Evolutionary conservation across 73 alveolate genomes (phyloP), one percentile per base, ranked within the genome.

Genomic region (Paramecium pentaurelia): DNA sequence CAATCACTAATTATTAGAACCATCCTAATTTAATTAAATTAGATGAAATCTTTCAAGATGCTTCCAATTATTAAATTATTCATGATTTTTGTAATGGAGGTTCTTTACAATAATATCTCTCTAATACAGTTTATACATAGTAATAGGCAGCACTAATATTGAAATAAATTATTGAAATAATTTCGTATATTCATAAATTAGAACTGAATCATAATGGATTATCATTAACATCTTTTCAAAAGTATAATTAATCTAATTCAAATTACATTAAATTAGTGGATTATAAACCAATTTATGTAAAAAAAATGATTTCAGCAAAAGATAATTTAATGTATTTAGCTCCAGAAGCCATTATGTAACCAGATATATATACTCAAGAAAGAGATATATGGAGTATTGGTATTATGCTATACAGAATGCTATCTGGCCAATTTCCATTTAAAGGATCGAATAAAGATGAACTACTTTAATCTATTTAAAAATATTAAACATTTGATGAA

Each of bases 361-460:
- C 84, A 11, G 84, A 64, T 3, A 34, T 64, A 8, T 64, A 64
- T 32, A 64, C 51, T 28, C 20, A 22, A 34, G 84, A 64, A 20
- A 64, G 84, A 6, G 96, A 93, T 44, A 92, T 85, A 30, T 93
- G 96, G 96, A 84, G 93, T 47, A 54, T 93, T 58, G 96, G 96
- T 10, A 44, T 93, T 1, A 93, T 93, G 42, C 54, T 93, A 8
- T 86, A 92, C 92, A 80, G 80, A 18, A 37, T 93, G 86, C 40
- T 93, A 1, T 8, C 71, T 28, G 96, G 95, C 8, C 34, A 59
- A 11, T 71, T 92, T 45, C 96, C 96, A 27, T 93, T 93, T 60
- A 40, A 64, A 59, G 94, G 95, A 0, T 60, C 86, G 27, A 64
- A 64, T 64, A 32, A 64, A 9, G 84, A 64, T 11, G 84, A 64